Conservation (phyloP, 768 basidiomycete species). For the Chiua virens region DNA sequence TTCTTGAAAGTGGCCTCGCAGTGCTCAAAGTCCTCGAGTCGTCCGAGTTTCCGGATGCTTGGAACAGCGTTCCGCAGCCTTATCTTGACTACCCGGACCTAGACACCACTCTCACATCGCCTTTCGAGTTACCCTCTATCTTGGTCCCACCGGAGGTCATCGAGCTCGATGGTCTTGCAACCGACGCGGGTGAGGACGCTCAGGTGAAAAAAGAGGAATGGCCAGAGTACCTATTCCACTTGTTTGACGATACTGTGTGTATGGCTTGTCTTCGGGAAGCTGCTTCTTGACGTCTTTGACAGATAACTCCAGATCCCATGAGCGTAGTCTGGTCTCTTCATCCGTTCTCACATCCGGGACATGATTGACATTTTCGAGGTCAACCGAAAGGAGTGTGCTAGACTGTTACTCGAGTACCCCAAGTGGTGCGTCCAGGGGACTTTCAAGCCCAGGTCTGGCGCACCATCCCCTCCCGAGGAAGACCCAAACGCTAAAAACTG, state of each 20-base stretch:
- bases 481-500: conserved; percentile 64
- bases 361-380: conserved; percentile 89
- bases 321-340: conserved; percentile 76
- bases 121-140: conserved; percentile 73
- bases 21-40: conserved; percentile 63
- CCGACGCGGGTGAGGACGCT: conserved; percentile 68
- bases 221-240: conserved; percentile 66
- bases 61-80: conserved; percentile 62
- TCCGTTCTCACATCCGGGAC: conserved; percentile 74
- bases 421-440: conserved; percentile 82
- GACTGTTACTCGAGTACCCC: conserved; percentile 81
- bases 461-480: conserved; percentile 47
- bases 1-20: conserved; percentile 70
- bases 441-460: conserved; percentile 77
- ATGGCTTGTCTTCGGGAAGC: not conserved
- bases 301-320: conserved; percentile 78
- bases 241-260: conserved; percentile 62
- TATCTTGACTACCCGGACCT: conserved; percentile 52
- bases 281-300: conserved; percentile 5
- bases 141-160: conserved; percentile 88
- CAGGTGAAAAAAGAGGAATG: conserved; percentile 81
- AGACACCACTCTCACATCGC: conserved; percentile 38
- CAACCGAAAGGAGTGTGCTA: conserved; percentile 93
- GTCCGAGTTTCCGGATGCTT: conserved; percentile 56
- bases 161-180: conserved; percentile 70